phyloP scores from a whole-genome alignment of 345 rosid genomes.

The Heritiera littoralis region DNA sequence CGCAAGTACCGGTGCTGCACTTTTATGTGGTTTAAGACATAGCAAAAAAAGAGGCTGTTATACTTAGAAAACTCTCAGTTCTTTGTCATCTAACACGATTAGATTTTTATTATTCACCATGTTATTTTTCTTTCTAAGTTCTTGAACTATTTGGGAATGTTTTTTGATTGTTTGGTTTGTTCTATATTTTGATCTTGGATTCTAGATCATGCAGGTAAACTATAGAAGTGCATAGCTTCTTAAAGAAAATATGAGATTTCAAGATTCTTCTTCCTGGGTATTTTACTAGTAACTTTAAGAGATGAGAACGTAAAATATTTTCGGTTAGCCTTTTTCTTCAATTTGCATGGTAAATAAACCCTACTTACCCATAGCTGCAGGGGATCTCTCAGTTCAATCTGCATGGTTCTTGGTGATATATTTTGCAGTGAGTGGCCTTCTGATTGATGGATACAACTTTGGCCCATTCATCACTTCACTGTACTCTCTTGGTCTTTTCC shows the following conservation, averaged over 20 bases:
- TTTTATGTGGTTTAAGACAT: background rate
- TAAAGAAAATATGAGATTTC: background rate
- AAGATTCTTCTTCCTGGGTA: slow-evolving; percentile 1
- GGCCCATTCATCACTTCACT: slow-evolving; percentile 82
- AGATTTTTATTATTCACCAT: background rate
- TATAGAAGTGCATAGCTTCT: slow-evolving; percentile 6
- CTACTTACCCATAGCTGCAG: slow-evolving; percentile 95
- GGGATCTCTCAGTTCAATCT: slow-evolving; percentile 87
- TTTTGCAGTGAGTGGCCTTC: slow-evolving; percentile 73
- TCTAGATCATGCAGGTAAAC: slow-evolving; percentile 2
- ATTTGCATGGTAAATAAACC: slow-evolving; percentile 95
- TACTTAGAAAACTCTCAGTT: background rate
- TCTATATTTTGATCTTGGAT: background rate
- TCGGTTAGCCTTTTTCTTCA: slow-evolving; percentile 19
- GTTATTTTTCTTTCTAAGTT: background rate
- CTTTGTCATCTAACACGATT: background rate
- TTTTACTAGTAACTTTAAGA: slow-evolving; percentile 5
- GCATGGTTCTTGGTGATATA: slow-evolving; percentile 88
- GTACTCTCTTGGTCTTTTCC: slow-evolving; percentile 79
- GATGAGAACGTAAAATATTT: background rate
- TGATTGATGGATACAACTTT: slow-evolving; percentile 73
- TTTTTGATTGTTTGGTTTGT: background rate
- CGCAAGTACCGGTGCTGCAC: background rate
- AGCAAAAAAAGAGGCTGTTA: background rate
- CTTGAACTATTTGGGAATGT: background rate